phyloP scores from a whole-genome alignment of 1,284 basidiomycete genomes.

The Irpex sp. region DNA sequence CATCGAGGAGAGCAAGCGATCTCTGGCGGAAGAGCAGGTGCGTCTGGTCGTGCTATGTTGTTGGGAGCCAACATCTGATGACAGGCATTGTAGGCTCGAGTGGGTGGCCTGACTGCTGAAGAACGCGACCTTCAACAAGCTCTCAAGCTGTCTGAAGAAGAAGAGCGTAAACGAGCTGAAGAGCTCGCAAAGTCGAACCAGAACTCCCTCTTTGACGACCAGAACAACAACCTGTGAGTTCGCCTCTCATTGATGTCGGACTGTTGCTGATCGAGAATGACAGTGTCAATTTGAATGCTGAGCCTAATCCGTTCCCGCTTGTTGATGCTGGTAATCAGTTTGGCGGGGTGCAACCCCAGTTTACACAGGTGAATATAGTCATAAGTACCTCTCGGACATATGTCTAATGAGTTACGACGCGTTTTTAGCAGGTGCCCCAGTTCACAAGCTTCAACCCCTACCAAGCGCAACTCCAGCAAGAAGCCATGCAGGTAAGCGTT shows the following conservation, averaged over 20 bases:
- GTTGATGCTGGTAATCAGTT: slow-evolving; percentile 43
- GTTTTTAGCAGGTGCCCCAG: slow-evolving; percentile 40
- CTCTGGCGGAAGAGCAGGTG: slow-evolving; percentile 69
- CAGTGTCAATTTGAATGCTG: slow-evolving; percentile 9
- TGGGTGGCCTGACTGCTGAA: slow-evolving; percentile 46
- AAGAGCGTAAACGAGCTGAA: slow-evolving; percentile 70
- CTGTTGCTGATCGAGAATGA: neutral
- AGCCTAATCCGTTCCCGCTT: slow-evolving; percentile 62
- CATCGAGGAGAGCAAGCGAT: slow-evolving; percentile 85
- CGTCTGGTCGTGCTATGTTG: neutral
- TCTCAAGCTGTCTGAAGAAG: slow-evolving; percentile 83
- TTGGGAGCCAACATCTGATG: neutral
- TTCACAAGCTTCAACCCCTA: slow-evolving; percentile 95
- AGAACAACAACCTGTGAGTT: slow-evolving; percentile 61
- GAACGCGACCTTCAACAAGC: slow-evolving; percentile 82
- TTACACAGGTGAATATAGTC: slow-evolving; percentile 29
- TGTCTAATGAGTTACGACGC: slow-evolving; percentile 63
- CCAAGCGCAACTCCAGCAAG: slow-evolving; percentile 90
- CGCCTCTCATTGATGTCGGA: neutral
- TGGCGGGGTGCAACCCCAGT: slow-evolving; percentile 10
- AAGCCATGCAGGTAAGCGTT: slow-evolving; percentile 57
- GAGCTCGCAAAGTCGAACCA: slow-evolving; percentile 77
- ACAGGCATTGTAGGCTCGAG: slow-evolving; percentile 28
- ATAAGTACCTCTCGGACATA: slow-evolving; percentile 29
- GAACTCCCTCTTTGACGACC: slow-evolving; percentile 81